Base-by-base conservation (phyloP, 768 basidiomycete genomes). In the Chalciporus pseudorubinellus region DNA sequence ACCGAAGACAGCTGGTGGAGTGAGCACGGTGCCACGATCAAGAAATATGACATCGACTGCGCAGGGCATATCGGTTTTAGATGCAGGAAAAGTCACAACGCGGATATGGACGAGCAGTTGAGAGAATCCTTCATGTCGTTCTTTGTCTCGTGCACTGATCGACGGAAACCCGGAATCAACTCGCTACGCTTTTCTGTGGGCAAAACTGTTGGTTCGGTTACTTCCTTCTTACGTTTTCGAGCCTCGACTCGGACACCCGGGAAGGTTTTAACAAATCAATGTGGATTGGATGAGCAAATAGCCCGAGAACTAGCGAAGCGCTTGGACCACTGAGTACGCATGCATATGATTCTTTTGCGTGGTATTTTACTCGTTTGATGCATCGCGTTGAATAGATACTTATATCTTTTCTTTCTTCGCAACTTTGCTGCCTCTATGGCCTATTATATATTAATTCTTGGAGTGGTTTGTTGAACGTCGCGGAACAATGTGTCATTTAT, bases 1-100 rank as follows among this genome's bases (percentile, higher is more conserved):
- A 59, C 59, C 14, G 65, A 60, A 53, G 58, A 67, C 18, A 57
- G 56, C 39, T 77, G 77, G 77, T 70, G 72, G 74, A 34, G 21
- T 13, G 49, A 52, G 28, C 63, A 75, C 39, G 18, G 42, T 3
- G 8, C 19, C 10, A 51, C 44, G 18, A 52, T 69, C 13, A 40
- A 39, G 16, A 47, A 20, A 19, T 57, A 53, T 39, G 55, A 53
- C 3, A 46, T 67, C 18, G 39, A 52, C 16, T 60, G 64, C 7
- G 52, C 59, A 14, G 67, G 66, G 3, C 61, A 65, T 29, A 64
- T 70, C 14, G 74, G 74, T 45, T 57, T 75, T 50, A 70, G 66
- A 12, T 60, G 65, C 9, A 64, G 41, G 38, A 56, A 57, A 46
- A 58, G 62, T 44, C 44, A 44, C 28, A 57, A 53, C 16, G 43